phyloP scores from a whole-genome alignment of 208 protist genomes.

The Leishmania martiniquensis region DNA sequence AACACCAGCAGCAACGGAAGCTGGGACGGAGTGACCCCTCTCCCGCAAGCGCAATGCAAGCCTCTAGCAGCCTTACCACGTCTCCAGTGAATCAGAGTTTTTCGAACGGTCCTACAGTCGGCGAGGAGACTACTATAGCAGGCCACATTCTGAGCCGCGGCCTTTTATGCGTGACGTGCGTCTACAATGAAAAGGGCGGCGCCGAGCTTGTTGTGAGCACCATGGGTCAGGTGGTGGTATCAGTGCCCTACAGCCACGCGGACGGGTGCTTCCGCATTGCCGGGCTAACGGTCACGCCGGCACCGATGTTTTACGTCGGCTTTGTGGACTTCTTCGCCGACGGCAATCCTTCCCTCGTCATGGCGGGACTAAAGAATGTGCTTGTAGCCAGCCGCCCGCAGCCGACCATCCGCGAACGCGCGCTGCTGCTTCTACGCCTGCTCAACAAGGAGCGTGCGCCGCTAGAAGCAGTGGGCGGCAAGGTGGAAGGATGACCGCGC shows the following conservation, averaged over 20 bases:
- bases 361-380: slow-evolving; percentile 74
- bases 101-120: slow-evolving; percentile 3
- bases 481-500: slow-evolving; percentile 3
- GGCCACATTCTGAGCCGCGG: slow-evolving; percentile 82
- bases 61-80: slow-evolving; percentile 26
- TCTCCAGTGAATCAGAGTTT: slow-evolving; percentile 27
- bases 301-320: slow-evolving; percentile 76
- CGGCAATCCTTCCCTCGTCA: slow-evolving; percentile 61
- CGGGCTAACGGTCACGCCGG: slow-evolving; percentile 60
- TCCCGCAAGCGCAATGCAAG: slow-evolving; percentile 1
- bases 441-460: slow-evolving; percentile 33
- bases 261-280: slow-evolving; percentile 64
- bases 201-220: slow-evolving; percentile 78
- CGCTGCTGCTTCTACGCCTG: slow-evolving; percentile 55
- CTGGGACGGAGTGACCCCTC: slow-evolving; percentile 4
- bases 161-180: slow-evolving; percentile 48
- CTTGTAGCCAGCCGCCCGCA: slow-evolving; percentile 60
- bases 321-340: slow-evolving; percentile 79
- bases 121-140: slow-evolving; percentile 16
- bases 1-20: not conserved
- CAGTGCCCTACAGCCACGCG: slow-evolving; percentile 53
- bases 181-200: slow-evolving; percentile 21
- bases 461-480: slow-evolving; percentile 9
- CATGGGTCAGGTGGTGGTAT: slow-evolving; percentile 74
- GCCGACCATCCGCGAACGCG: slow-evolving; percentile 35